Conservation (phyloP, 2,329 filamentous ascomycete genomes). For the Fusarium mangiferae region DNA sequence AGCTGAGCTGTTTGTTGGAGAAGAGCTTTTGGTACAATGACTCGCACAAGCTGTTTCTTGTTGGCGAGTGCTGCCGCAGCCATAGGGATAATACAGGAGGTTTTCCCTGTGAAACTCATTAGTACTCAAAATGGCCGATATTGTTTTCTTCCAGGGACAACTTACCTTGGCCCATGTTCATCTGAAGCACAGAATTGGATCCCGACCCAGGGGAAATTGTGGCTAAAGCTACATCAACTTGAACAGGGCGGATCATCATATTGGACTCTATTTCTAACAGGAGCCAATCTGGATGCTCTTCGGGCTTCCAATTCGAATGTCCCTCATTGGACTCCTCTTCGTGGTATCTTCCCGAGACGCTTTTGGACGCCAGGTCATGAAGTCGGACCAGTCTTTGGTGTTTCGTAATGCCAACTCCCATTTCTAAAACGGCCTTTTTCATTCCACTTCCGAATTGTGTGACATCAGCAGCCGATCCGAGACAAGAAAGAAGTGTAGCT, state of each 20-base stretch:
- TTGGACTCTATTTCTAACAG: constrained; percentile 74
- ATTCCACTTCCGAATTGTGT: constrained; percentile 38
- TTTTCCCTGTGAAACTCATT: constrained; percentile 58
- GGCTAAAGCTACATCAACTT: constrained; percentile 69
- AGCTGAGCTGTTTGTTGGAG: constrained; percentile 67
- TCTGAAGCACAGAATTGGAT: constrained; percentile 69
- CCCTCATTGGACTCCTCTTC: constrained; percentile 54
- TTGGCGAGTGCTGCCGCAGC: constrained; percentile 58
- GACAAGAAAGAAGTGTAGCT: constrained; percentile 23
- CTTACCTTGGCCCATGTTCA: constrained; percentile 73
- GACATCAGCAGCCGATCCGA: constrained; percentile 27
- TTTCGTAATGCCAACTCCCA: constrained; percentile 36
- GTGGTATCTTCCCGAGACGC: constrained; percentile 59
- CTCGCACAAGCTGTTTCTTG: constrained; percentile 58
- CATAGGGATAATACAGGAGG: constrained; percentile 66
- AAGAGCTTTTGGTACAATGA: constrained; percentile 68
- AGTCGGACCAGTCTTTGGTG: constrained; percentile 52
- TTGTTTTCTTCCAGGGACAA: neutral
- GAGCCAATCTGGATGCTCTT: constrained; percentile 68
- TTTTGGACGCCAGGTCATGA: constrained; percentile 64
- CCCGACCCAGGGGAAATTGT: constrained; percentile 65
- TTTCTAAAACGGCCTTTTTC: constrained; percentile 26
- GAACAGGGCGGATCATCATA: constrained; percentile 69
- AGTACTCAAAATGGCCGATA: neutral
- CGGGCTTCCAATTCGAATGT: constrained; percentile 68